These are phyloP conservation scores for Aureobasidium sp. DNA, from an alignment of 2,329 filamentous ascomycete species.

Conservation along the genomic window DNA sequence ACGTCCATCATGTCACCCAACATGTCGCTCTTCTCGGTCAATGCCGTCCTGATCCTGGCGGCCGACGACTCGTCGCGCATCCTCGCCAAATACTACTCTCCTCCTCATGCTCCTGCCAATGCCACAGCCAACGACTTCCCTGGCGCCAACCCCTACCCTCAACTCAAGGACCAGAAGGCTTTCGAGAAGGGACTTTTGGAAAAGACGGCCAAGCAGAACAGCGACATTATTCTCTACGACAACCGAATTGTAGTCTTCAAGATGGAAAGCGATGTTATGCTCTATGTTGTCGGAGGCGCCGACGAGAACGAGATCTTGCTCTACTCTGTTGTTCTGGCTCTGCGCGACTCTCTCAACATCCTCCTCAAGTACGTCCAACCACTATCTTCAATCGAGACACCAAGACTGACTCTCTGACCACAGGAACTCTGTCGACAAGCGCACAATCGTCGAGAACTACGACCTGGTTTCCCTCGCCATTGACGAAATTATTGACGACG, in stretches of 20 bases:
- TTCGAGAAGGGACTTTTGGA: slow-evolving; percentile 95
- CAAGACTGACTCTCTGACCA: slow-evolving; percentile 14
- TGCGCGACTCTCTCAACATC: slow-evolving; percentile 82
- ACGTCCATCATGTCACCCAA: slow-evolving; percentile 39
- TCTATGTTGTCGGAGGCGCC: slow-evolving; percentile 81
- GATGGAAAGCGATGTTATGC: slow-evolving; percentile 94
- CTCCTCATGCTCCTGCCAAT: slow-evolving; percentile 58
- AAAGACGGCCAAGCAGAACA: slow-evolving; percentile 92
- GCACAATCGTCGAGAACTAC: slow-evolving; percentile 97
- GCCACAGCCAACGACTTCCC: slow-evolving; percentile 49
- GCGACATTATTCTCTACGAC: slow-evolving; percentile 96
- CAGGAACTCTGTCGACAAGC: slow-evolving; percentile 93
- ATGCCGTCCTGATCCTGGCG: slow-evolving; percentile 44
- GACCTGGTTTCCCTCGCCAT: slow-evolving; percentile 89
- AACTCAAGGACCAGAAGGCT: slow-evolving; percentile 84
- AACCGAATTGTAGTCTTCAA: slow-evolving; percentile 96
- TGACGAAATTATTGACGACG: slow-evolving; percentile 91
- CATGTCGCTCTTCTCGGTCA: slow-evolving; percentile 46
- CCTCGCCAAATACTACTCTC: slow-evolving; percentile 86
- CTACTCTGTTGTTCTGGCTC: slow-evolving; percentile 82
- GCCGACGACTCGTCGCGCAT: slow-evolving; percentile 85
- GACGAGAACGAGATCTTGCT: slow-evolving; percentile 97
- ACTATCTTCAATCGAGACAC: neutral
- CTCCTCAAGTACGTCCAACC: slow-evolving; percentile 68
- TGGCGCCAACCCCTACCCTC: slow-evolving; percentile 70